These are phyloP conservation scores for Neonectria faginata DNA, from an alignment of 2,329 filamentous ascomycete genomes.

Conservation along the genomic window DNA sequence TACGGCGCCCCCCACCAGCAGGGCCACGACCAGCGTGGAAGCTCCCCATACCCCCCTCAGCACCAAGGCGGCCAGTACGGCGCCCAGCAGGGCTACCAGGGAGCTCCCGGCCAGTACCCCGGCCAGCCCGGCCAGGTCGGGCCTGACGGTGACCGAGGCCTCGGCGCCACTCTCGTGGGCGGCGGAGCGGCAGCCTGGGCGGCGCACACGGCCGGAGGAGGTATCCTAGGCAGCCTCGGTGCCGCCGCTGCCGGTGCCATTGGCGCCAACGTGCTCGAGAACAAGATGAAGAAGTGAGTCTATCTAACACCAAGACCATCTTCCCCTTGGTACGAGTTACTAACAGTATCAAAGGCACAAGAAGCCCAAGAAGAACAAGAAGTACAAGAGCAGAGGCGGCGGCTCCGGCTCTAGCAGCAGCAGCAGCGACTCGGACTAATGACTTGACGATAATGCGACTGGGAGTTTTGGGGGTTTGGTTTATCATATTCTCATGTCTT, in stretches of 20 bases:
- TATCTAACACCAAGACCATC: neutral
- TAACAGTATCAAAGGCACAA: constrained; percentile 45
- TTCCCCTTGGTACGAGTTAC: neutral
- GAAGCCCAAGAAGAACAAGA: constrained; percentile 50
- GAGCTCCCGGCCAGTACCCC: constrained; percentile 40
- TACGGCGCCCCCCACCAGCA: constrained; percentile 38
- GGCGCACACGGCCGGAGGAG: constrained; percentile 65
- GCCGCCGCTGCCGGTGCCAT: constrained; percentile 65
- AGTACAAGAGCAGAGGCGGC: constrained; percentile 41
- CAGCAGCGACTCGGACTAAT: constrained; percentile 47
- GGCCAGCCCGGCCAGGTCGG: constrained; percentile 43
- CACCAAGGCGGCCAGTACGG: constrained; percentile 30
- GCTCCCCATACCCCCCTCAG: constrained; percentile 26
- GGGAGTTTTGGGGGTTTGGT: constrained; percentile 7
- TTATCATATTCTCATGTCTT: neutral
- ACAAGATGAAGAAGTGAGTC: constrained; percentile 52
- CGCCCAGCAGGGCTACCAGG: constrained; percentile 42
- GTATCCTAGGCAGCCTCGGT: constrained; percentile 62
- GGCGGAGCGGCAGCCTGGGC: constrained; percentile 66
- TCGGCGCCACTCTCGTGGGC: constrained; percentile 65
- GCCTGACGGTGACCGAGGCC: constrained; percentile 62
- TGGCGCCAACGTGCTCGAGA: constrained; percentile 64
- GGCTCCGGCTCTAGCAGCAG: constrained; percentile 34
- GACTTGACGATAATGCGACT: constrained; percentile 14
- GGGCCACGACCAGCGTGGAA: constrained; percentile 36